Evolutionary conservation across 768 basidiomycete genomes (phyloP), one percentile per base, ranked within the genome.

Genomic region (Boletus sp.): DNA sequence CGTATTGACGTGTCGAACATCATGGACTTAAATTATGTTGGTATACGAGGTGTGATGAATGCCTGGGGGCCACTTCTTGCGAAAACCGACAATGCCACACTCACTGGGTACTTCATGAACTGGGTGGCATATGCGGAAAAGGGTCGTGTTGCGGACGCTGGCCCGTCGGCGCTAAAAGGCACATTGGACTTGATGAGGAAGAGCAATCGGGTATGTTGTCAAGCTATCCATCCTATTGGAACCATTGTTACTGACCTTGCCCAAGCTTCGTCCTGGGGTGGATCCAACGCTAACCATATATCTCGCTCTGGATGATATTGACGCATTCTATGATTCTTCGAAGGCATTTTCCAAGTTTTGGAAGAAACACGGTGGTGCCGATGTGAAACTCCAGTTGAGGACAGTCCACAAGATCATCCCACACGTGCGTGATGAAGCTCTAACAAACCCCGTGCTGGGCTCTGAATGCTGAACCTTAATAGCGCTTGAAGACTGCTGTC

Each of bases 1-100:
- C 73, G 80, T 1, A 74, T 81, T 42, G 73, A 78, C 19, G 75
- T 77, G 8, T 80, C 80, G 4, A 81, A 80, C 53, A 76, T 79
- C 37, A 48, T 78, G 50, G 78, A 81, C 50, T 46, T 41, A 11
- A 71, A 75, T 15, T 79, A 79, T 40, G 70, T 71, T 23, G 79
- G 79, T 11, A 64, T 77, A 11, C 53, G 49, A 15, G 30, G 46
- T 1, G 70, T 77, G 17, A 56, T 78, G 10, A 51, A 58, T 6
- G 38, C 58, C 3, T 80, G 79, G 79, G 66, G 63, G 1, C 70
- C 74, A 10, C 50, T 79, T 5, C 68, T 81, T 21, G 56, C 59
- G n/a, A 55, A 62, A 6, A 72, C 61, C 17, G 47, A 51, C 14
- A 45, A 57, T 33, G 72, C 77, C 5, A 55, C 73, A 0, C 61